Evolutionary conservation across 2,329 filamentous ascomycete species (phyloP).

Genomic region (Endothia cerciana): DNA sequence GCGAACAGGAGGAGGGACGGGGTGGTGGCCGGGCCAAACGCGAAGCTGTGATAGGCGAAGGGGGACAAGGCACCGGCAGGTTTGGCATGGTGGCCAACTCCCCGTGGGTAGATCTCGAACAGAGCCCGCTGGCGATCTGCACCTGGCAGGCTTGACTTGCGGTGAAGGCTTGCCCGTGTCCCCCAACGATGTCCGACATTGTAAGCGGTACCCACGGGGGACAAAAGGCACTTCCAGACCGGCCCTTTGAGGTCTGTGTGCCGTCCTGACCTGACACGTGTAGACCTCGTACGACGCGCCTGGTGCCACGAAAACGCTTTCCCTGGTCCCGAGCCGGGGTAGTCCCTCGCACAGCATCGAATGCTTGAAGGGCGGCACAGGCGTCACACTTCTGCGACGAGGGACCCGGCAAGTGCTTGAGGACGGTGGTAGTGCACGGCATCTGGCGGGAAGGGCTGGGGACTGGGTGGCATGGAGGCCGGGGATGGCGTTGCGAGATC

Average conservation of each 20-base stretch:
- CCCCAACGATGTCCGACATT: background rate
- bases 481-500: background rate
- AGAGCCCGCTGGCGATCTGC: background rate
- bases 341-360: slow-evolving; percentile 19
- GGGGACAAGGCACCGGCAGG: background rate
- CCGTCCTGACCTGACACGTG: slow-evolving; percentile 7
- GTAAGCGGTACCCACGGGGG: background rate
- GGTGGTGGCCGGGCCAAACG: slow-evolving; percentile 11
- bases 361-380: background rate
- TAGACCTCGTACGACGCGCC: background rate
- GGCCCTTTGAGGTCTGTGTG: background rate
- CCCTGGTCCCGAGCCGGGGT: background rate
- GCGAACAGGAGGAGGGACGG: slow-evolving; percentile 19
- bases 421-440: background rate
- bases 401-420: slow-evolving; percentile 12
- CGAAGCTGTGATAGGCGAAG: slow-evolving; percentile 21
- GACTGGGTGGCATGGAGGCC: background rate
- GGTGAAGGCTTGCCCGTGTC: background rate
- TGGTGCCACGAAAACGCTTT: background rate
- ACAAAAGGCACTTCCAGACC: background rate
- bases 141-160: background rate
- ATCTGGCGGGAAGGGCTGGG: background rate
- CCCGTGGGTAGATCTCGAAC: background rate
- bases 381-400: background rate
- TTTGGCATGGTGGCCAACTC: background rate